A percentile compares a stretch with the other conserved stretches of the same genome.
Conservation (phyloP, 2,329 filamentous ascomycete species). For the Zasmidium angulare region DNA sequence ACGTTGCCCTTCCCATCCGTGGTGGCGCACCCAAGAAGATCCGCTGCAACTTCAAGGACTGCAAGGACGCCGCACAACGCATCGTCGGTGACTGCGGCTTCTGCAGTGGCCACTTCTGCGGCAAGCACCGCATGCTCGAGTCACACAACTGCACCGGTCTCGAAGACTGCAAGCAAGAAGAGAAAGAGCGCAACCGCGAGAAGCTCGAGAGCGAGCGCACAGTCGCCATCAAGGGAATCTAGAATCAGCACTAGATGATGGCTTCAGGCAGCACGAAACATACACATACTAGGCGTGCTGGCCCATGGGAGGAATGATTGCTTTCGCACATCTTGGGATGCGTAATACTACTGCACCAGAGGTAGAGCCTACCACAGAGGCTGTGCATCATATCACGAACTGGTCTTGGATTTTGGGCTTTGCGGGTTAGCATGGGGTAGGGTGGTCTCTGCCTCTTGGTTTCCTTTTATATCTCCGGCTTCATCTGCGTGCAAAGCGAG, state of each 20-base stretch:
- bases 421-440: not conserved
- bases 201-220: constrained; percentile 92
- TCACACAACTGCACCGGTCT: constrained; percentile 90
- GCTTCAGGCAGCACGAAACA: not conserved
- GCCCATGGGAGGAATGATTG: not conserved
- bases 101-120: constrained; percentile 91
- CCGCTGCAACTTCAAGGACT: constrained; percentile 85
- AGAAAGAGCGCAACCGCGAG: constrained; percentile 88
- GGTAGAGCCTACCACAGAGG: not conserved
- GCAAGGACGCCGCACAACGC: constrained; percentile 81
- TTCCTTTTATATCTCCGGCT: no score
- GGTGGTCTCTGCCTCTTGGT: no score
- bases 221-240: constrained; percentile 89
- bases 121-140: constrained; percentile 89
- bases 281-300: not conserved
- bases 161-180: constrained; percentile 97
- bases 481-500: not conserved
- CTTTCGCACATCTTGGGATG: not conserved
- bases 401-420: not conserved
- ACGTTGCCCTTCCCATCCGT: constrained; percentile 59
- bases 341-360: no score
- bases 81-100: constrained; percentile 97
- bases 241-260: not conserved
- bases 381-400: not conserved
- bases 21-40: constrained; percentile 69